Evolutionary conservation across 169 alveolate species (phyloP).

Genomic region (Plasmodium yoelii): DNA sequence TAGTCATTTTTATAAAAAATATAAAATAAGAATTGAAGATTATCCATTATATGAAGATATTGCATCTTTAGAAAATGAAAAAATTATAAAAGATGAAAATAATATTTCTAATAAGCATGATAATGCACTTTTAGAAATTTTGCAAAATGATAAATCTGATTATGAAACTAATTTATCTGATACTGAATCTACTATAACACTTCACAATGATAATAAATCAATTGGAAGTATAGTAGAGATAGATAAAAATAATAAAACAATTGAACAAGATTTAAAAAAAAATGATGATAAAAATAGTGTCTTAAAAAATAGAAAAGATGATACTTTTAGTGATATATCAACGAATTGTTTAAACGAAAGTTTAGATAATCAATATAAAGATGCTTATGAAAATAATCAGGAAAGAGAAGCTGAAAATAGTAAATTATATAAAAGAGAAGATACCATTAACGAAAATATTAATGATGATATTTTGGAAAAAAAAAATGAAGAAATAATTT

Average conservation of each 20-base stretch:
- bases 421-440: conserved; percentile 23
- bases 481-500: not conserved
- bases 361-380: conserved; percentile 15
- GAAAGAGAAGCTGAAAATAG: conserved; percentile 5
- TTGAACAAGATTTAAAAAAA: too few relatives aligned
- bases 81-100: conserved; percentile 13
- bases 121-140: conserved; percentile 4
- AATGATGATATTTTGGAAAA: not conserved
- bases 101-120: conserved; percentile 16
- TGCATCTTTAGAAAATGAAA: conserved; percentile 15
- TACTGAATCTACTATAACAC: conserved; percentile 3
- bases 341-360: not conserved
- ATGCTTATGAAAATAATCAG: conserved; percentile 6
- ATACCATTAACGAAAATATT: not conserved
- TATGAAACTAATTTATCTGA: conserved; percentile 23
- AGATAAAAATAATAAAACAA: too few relatives aligned
- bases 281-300: too few relatives aligned
- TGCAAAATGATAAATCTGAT: conserved; percentile 64
- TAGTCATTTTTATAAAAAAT: conserved; percentile 92
- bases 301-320: too few relatives aligned
- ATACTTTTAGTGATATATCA: too few relatives aligned
- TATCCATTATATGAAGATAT: conserved; percentile 87
- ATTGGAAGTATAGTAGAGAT: not conserved
- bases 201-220: conserved; percentile 7
- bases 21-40: conserved; percentile 91